Base-by-base conservation (phyloP, 768 basidiomycete species). In the Tricholomella constricta region DNA sequence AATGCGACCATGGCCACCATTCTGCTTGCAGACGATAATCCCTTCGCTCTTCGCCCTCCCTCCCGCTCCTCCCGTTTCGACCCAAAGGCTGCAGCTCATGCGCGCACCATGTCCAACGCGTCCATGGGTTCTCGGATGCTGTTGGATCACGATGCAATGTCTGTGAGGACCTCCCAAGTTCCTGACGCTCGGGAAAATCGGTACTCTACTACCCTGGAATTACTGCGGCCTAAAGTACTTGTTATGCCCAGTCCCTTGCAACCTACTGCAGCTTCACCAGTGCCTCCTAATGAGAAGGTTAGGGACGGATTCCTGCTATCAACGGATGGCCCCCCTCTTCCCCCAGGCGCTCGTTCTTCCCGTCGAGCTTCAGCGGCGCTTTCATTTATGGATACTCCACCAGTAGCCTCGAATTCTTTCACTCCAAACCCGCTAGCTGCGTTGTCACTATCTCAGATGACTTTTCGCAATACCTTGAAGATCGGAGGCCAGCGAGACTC, bases 221-320 rank as follows among this genome's bases (percentile, higher is more conserved):
- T 96, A 38, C 77, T 96, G 60, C 80, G 94, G 19, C 94, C 94
- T 1, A 94, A 94, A 67, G 79, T 94, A n/a, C 84, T 97, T 40
- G 84, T 97, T 56, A 96, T 97, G 94, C 94, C 94, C 9, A 89
- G 88, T 55, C 91, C 92, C 1, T 73, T 96, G 32, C 89, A 94
- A 61, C 71, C 76, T 45, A 62, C 69, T 15, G 63, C 73, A 15
- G 61, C 68, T 32, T 57, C 70, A 19, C 57, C 75, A 15, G 66
- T 73, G n/a, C 62, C 73, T 38, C 54, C 75, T 14, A 57, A 61
- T 36, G 64, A 63, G 3, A 70, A 65, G 35, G 61, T 75, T 27
- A 72, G 77, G 42, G 82, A 82, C 43, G 86, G 86, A 8, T 89
- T 91, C 66, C 76, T 82, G 65, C 66, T 77, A 40, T 80, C 84